These are phyloP conservation scores for Ceratobasidium sp. DNA, from an alignment of 1,284 basidiomycete genomes.

Conservation along the genomic window DNA sequence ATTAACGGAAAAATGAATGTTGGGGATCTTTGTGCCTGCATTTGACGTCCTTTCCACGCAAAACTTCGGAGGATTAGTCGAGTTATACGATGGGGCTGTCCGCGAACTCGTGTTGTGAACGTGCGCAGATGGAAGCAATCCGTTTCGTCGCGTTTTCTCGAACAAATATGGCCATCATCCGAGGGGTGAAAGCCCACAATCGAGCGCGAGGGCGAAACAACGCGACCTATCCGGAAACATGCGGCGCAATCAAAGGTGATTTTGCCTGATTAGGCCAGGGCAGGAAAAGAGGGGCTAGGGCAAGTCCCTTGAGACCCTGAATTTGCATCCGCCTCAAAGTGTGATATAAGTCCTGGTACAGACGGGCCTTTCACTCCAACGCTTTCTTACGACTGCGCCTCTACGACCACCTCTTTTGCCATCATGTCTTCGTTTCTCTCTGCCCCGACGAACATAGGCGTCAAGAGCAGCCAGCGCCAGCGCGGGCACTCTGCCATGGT, in stretches of 20 bases:
- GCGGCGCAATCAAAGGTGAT: neutral
- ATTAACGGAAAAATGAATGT: constrained; percentile 17
- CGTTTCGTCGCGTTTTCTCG: constrained; percentile 23
- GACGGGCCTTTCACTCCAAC: neutral
- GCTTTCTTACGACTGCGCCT: constrained; percentile 15
- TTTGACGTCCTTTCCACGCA: constrained; percentile 25
- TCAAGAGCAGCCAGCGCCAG: constrained; percentile 49
- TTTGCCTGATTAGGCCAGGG: constrained; percentile 20
- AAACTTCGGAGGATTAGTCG: constrained; percentile 25
- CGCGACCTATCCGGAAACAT: constrained; percentile 7
- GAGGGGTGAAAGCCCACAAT: neutral
- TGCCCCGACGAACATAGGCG: constrained; percentile 42
- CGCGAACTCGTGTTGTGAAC: constrained; percentile 19
- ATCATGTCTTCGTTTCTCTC: constrained; percentile 14
- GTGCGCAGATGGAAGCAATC: constrained; percentile 25
- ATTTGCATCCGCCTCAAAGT: constrained; percentile 20
- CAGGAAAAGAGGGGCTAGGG: constrained; percentile 16
- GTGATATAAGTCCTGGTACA: constrained; percentile 11
- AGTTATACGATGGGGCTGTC: constrained; percentile 19
- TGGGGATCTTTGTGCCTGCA: neutral
- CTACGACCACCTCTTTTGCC: constrained; percentile 33
- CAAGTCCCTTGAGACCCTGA: constrained; percentile 16
- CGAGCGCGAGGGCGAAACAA: neutral
- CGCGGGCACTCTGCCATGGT: constrained; percentile 55
- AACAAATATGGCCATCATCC: constrained; percentile 2